These are phyloP conservation scores for Drechslerella coelobrocha DNA, from an alignment of 2,329 filamentous ascomycete species.

Conservation along the genomic window DNA sequence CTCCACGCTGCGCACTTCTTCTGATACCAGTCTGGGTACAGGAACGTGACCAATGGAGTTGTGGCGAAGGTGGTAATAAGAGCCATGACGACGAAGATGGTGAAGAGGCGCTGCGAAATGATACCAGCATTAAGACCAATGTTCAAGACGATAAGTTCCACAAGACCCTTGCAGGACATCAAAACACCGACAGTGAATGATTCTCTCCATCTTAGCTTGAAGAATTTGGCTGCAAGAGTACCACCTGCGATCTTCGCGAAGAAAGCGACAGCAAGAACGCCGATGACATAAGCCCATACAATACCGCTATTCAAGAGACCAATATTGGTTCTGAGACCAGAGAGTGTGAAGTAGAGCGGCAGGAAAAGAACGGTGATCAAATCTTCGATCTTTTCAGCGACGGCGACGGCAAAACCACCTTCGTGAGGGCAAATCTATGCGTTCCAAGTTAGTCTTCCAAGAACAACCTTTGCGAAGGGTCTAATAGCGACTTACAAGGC, in stretches of 20 bases:
- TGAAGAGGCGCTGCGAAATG: slow-evolving; percentile 80
- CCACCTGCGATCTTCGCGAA: slow-evolving; percentile 84
- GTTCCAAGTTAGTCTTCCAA: slow-evolving; percentile 3
- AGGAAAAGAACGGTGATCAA: slow-evolving; percentile 81
- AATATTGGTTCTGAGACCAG: slow-evolving; percentile 85
- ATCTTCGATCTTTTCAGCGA: slow-evolving; percentile 95
- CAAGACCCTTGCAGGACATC: slow-evolving; percentile 96
- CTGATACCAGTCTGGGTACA: slow-evolving; percentile 81
- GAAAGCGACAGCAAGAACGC: slow-evolving; percentile 81
- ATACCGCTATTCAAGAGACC: slow-evolving; percentile 81
- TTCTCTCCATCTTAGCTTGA: slow-evolving; percentile 86
- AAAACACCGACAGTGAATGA: slow-evolving; percentile 84
- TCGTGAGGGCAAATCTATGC: slow-evolving; percentile 79
- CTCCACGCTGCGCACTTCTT: slow-evolving; percentile 76
- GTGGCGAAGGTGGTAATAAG: slow-evolving; percentile 84
- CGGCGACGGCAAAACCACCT: slow-evolving; percentile 84
- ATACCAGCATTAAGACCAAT: slow-evolving; percentile 85
- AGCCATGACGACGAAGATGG: slow-evolving; percentile 94
- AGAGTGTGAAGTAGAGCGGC: slow-evolving; percentile 91
- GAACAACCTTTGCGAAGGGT: not conserved
- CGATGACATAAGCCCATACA: slow-evolving; percentile 89
- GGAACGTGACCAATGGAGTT: slow-evolving; percentile 73
- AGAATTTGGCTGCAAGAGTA: slow-evolving; percentile 75
- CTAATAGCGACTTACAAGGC: slow-evolving; percentile 61
- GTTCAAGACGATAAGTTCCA: slow-evolving; percentile 91